These are phyloP conservation scores for Rhodomyrtus psidioides DNA, from an alignment of 441 rosid genomes.

Conservation along the genomic window DNA sequence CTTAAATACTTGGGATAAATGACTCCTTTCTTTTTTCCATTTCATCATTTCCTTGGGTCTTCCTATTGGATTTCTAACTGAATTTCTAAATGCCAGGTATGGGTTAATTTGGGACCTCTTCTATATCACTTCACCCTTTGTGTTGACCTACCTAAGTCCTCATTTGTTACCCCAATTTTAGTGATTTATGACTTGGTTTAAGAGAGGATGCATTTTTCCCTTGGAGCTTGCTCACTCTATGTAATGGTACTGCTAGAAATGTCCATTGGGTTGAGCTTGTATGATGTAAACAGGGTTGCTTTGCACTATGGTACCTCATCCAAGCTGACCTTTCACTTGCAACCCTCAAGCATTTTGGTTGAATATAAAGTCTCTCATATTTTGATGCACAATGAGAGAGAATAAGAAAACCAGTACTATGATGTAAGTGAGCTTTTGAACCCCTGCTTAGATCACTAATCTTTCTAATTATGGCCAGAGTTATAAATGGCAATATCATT, in stretches of 20 bases:
- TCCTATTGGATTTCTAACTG: conserved; percentile 4
- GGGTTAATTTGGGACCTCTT: conserved; percentile 96
- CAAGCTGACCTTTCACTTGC: background rate
- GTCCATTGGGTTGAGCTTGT: conserved; percentile 93
- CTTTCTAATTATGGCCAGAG: background rate
- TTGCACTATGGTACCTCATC: conserved; percentile 54
- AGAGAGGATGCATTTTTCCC: background rate
- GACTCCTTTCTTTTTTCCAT: background rate
- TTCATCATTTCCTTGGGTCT: background rate
- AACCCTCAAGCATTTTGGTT: background rate
- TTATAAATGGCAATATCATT: background rate
- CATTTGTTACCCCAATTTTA: too few species aligned
- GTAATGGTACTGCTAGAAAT: conserved; percentile 46
- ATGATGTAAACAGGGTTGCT: conserved; percentile 87
- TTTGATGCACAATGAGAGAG: conserved; percentile 53
- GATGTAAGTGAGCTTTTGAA: conserved; percentile 75
- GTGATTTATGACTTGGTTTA: background rate
- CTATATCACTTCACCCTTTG: conserved; percentile 83
- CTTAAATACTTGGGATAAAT: conserved; percentile 6
- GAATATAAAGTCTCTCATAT: background rate
- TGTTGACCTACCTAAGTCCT: conserved; percentile 63
- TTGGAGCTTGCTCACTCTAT: background rate
- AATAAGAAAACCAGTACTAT: conserved; percentile 55
- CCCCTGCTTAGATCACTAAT: background rate
- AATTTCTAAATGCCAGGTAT: conserved; percentile 38